phyloP scores from a whole-genome alignment of 306 rosid genomes.

The Pyrus betulifolia region DNA sequence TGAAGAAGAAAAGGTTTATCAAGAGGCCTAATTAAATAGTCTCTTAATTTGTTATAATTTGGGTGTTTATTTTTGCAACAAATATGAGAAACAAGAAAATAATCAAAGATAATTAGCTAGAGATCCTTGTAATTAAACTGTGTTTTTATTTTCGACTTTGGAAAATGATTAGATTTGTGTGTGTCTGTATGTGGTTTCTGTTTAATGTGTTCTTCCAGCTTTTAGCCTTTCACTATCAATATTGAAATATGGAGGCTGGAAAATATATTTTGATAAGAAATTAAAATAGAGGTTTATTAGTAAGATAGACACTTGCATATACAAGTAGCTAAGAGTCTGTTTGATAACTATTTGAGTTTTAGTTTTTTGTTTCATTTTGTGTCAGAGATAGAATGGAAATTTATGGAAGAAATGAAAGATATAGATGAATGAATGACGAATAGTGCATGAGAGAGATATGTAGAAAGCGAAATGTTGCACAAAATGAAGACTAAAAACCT shows the following conservation, averaged over 20 bases:
- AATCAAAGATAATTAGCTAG: background rate
- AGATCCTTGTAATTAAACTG: too few species aligned
- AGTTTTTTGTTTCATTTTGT: too few species aligned
- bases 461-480: background rate
- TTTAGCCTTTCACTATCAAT: background rate
- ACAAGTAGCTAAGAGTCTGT: too few species aligned
- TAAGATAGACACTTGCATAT: background rate
- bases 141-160: background rate
- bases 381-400: too few species aligned
- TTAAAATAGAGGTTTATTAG: background rate
- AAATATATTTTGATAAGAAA: too few species aligned
- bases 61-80: background rate
- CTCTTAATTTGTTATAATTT: background rate
- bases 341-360: too few species aligned
- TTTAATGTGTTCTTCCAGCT: background rate
- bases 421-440: background rate
- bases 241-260: background rate
- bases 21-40: background rate
- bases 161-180: background rate
- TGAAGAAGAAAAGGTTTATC: background rate
- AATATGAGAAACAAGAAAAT: background rate
- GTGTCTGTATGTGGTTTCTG: background rate
- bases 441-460: background rate
- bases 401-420: too few species aligned
- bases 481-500: background rate